Evolutionary conservation across 2,329 filamentous ascomycete genomes (phyloP), one percentile per base, ranked within the genome.

Genomic region (Apiospora hydei): DNA sequence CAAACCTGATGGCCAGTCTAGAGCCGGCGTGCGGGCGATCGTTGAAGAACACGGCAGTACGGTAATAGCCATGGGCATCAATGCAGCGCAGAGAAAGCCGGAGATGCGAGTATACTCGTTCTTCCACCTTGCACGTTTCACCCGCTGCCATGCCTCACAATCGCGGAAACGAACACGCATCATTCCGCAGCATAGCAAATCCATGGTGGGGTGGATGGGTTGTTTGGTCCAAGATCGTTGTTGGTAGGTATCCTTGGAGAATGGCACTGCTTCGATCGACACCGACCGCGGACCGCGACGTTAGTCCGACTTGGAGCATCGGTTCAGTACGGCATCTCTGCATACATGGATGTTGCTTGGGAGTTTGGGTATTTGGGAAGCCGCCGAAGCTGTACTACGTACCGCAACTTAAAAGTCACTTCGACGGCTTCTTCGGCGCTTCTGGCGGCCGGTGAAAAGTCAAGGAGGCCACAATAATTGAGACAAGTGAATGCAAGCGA

Each of bases 371-470:
- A 64, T 34, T 34, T 41, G 57, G 21, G 41, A 10, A 41, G 34
- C 34, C n/a, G 57, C 34, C 41, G 57, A 24, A 61, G 16, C 16
- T 61, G 53, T n/a, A 3, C 53, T 61, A 41, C 57, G 8, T 41
- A 38, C 57, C 34, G 57, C 34, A 64, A 64, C 57, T 41, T 21
- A 64, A 61, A 38, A 41, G 18, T n/a, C 57, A 24, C 21, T 18
- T 41, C 34, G 34, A 21, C 57, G 57, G 11, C 30, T 64, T 41
- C 41, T n/a, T n/a, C 30, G 18, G 57, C 57, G 57, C 57, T 41
- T 64, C 57, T 64, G 57, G 57, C 57, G 57, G 57, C n/a, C 30
- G 34, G 18, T 13, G 30, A n/a, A 64, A 64, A 64, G 57, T 64
- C 57, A 64, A 64, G 34, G 21, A 64, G 57, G 18, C 57, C 18